phyloP scores from a whole-genome alignment of 495 filamentous ascomycete genomes.

The Penicillium argentinense region DNA sequence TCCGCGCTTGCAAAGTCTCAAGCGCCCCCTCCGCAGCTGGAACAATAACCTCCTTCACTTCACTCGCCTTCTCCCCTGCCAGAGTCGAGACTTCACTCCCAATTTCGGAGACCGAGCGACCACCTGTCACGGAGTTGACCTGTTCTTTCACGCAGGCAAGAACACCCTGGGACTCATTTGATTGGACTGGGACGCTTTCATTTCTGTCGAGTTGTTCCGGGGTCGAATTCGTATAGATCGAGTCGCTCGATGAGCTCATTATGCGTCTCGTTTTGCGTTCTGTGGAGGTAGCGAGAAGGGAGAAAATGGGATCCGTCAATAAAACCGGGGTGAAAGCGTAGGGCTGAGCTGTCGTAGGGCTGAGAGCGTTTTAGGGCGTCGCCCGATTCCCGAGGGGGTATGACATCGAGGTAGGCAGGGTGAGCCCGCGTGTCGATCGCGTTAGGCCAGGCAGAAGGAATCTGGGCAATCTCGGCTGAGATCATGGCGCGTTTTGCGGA shows the following conservation, averaged over 20 bases:
- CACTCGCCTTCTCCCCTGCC: constrained; percentile 1
- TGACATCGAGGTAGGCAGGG: constrained; percentile 6
- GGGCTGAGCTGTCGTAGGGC: constrained; percentile 21
- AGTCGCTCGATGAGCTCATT: constrained; percentile 4
- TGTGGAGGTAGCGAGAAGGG: neutral
- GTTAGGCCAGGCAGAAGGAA: constrained; percentile 8
- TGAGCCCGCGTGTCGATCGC: neutral
- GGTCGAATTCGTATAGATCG: neutral
- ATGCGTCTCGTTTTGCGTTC: neutral
- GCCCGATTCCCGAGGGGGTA: constrained; percentile 3
- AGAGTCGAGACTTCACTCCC: constrained; percentile 3
- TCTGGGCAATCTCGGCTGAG: constrained; percentile 15
- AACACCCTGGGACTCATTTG: constrained; percentile 1
- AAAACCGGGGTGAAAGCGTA: constrained; percentile 1
- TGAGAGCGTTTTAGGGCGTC: constrained; percentile 8
- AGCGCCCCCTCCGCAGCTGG: constrained; percentile 8
- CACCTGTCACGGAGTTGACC: neutral
- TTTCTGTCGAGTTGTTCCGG: constrained; percentile 3
- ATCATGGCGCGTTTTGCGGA: constrained; percentile 8
- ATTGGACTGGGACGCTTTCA: neutral
- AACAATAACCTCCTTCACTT: constrained; percentile 6
- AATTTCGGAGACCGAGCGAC: constrained; percentile 4
- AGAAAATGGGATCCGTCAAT: neutral
- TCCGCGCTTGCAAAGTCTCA: neutral
- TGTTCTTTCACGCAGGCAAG: constrained; percentile 8